Evolutionary conservation across 352 stramenopile genomes (phyloP).

Genomic region (Globisporangium perplexum): DNA sequence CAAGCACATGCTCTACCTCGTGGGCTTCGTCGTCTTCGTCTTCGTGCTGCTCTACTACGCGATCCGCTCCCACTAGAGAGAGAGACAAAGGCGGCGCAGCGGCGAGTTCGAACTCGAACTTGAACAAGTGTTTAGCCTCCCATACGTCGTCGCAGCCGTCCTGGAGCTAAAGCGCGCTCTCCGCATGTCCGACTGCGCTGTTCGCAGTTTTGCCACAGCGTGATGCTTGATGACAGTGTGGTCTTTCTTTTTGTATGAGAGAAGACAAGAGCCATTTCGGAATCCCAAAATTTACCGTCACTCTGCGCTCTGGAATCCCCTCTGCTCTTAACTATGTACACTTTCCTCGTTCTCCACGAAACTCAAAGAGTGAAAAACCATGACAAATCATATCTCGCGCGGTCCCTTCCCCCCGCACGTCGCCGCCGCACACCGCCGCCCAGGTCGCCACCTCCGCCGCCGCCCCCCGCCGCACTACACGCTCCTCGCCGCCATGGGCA

Average conservation of each 20-base stretch:
- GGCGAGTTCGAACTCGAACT: too few relatives aligned
- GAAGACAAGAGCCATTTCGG: neutral
- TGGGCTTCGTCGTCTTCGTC: constrained; percentile 79
- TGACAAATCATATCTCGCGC: neutral
- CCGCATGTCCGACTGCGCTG: too few relatives aligned
- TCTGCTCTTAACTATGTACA: neutral
- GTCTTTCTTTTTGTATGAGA: neutral
- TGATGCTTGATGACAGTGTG: too few relatives aligned
- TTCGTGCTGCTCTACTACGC: constrained; percentile 83
- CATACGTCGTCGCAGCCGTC: too few relatives aligned
- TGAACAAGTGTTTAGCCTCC: too few relatives aligned
- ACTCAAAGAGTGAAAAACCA: neutral
- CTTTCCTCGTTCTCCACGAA: too few relatives aligned
- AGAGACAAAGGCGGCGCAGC: too few relatives aligned
- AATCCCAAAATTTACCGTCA: too few relatives aligned
- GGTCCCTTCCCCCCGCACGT: too few relatives aligned
- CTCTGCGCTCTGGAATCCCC: too few relatives aligned
- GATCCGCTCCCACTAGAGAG: constrained; percentile 60
- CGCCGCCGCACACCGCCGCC: constrained; percentile 35
- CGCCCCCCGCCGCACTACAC: neutral
- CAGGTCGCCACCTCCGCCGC: neutral
- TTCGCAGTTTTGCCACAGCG: too few relatives aligned
- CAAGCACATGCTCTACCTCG: constrained; percentile 88
- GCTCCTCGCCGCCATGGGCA: constrained; percentile 44
- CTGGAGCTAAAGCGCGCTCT: too few relatives aligned